Conservation (phyloP, 2,329 filamentous ascomycete genomes). For the Thielaviopsis ethacetica region DNA sequence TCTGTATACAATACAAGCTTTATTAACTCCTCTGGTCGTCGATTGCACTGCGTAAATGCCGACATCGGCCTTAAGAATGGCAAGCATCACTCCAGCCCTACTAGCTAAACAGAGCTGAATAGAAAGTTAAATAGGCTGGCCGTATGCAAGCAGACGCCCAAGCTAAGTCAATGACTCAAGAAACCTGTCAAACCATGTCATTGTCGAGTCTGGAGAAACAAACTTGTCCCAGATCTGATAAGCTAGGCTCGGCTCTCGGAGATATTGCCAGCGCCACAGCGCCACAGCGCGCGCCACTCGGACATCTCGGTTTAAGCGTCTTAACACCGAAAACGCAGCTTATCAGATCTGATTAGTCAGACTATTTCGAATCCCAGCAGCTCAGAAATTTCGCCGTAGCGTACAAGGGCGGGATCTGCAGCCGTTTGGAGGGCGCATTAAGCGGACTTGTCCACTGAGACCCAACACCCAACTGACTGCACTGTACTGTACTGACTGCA, state of each 20-base stretch:
- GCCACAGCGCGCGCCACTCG: background rate
- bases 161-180: background rate
- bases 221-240: constrained; percentile 4
- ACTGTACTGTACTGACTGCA: background rate
- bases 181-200: background rate
- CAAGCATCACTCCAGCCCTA: background rate
- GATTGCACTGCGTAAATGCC: no score
- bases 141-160: background rate
- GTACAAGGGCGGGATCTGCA: background rate
- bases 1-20: no score
- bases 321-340: background rate
- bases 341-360: constrained; percentile 9
- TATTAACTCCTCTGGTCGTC: no score
- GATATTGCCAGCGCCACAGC: background rate
- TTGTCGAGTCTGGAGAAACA: background rate
- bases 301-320: background rate
- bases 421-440: background rate
- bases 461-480: background rate
- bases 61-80: no score
- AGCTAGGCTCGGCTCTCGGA: background rate
- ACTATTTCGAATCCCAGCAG: background rate
- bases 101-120: background rate
- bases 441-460: background rate
- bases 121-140: no score
- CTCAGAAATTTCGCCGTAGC: background rate